phyloP scores from a whole-genome alignment of 1,284 basidiomycete genomes.

The Phlebopus sp. region DNA sequence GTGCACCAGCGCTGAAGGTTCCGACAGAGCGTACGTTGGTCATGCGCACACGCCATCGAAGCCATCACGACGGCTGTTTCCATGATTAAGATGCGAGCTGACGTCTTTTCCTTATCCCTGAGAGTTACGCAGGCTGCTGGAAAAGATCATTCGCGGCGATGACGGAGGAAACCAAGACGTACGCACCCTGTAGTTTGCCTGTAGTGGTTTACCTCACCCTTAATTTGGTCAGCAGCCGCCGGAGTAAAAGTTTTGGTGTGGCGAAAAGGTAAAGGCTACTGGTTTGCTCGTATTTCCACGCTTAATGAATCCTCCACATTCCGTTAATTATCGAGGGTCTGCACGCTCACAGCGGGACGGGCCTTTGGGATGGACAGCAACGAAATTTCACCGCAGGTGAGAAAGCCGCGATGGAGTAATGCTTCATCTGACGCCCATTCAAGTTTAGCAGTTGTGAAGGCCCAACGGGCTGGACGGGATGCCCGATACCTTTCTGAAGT shows the following conservation, averaged over 20 bases:
- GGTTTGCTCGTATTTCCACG: constrained; percentile 5
- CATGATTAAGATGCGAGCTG: constrained; percentile 3
- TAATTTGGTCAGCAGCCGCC: constrained; percentile 21
- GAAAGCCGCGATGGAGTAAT: too few relatives aligned
- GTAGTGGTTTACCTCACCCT: constrained; percentile 16
- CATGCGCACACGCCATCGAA: background rate
- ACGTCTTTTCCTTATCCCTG: background rate
- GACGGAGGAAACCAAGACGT: constrained; percentile 5
- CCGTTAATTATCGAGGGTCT: constrained; percentile 2
- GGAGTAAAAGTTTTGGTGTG: constrained; percentile 13
- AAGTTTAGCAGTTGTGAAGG: too few relatives aligned
- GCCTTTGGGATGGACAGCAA: too few relatives aligned
- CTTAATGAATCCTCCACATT: constrained; percentile 1
- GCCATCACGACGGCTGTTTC: constrained; percentile 3
- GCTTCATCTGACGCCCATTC: too few relatives aligned
- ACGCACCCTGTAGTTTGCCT: constrained; percentile 3
- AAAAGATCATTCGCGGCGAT: constrained; percentile 1
- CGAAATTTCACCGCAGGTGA: too few relatives aligned
- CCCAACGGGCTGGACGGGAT: too few relatives aligned
- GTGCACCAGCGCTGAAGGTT: background rate
- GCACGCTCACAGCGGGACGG: too few relatives aligned
- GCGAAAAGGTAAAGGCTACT: background rate
- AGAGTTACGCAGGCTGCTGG: too few relatives aligned
- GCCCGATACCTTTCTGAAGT: too few relatives aligned
- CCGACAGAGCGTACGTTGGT: constrained; percentile 4